Base-by-base conservation (phyloP, 257 asterid species). In the Scutellaria galericulata region DNA sequence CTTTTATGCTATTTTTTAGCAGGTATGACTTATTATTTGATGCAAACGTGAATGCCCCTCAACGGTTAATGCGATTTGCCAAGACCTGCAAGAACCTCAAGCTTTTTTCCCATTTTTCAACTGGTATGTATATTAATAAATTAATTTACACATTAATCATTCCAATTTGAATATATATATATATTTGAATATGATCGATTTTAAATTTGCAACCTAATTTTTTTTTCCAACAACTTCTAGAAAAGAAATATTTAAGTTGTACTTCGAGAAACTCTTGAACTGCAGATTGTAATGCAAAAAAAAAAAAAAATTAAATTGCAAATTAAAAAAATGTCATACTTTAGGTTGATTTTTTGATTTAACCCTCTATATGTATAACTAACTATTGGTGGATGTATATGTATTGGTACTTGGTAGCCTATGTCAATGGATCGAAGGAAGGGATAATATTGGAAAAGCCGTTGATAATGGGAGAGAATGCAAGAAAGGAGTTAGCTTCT, bases 61-160 rank as follows among this genome's bases (percentile, higher is more conserved):
- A 68, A 66, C 71, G 80, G 4, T 46, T 83, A 7, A 75, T 76
- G 89, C 64, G 73, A 72, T 84, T 84, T 72, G 83, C 91, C 0
- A 80, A 80, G 76, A 47, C 81, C 13, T 86, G 91, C 89, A 78
- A 73, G 57, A 78, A 84, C 52, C 84, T 86, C 27, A 65, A 82
- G 72, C 77, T 86, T 1, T 68, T 64, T 31, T 71, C 64, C 53
- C 80, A 82, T 27, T 76, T 80, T 15, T 84, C 90, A 0, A 83
- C 88, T 0, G 86, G 88, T 83, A 62, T 2, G 20, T 12, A 39
- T 6, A 0, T 15, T 3, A 50, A 3, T 31, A 31, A 50, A 47
- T 10, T 47, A 47, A 47, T 13, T 10, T 10, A 10, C 14, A 47
- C 12, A 47, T 47, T 47, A 10, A n/a, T 11, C n/a, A 2, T 7